Base-by-base conservation (phyloP, 148 eudicot genomes). In the Vaccinium vitisidaea region DNA sequence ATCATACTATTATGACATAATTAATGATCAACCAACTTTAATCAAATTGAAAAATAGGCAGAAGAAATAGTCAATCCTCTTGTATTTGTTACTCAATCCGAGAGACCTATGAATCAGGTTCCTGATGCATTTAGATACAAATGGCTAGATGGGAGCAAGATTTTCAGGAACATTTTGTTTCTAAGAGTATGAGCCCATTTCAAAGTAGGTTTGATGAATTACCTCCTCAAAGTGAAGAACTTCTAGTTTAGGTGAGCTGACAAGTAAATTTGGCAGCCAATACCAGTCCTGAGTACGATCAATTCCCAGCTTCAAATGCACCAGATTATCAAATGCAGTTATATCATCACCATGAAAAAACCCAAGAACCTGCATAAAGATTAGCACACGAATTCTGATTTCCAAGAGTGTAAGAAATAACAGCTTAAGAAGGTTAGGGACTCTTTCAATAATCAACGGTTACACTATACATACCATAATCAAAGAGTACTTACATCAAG, bases 161-260 rank as follows among this genome's bases (percentile, higher is more conserved):
- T 12, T 27, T 27, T 30, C 74, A 69, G 3, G 39, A 13, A 30
- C 43, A 65, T 65, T 58, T 65, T 65, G 71, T 65, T 65, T 32
- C 39, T 69, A 67, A 27, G 15, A 6, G 36, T 32, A 69, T 16
- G 30, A 69, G 39, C 39, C 43, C 43, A 13, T 69, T 69, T 69
- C 43, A 69, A 69, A 69, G 74, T 69, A 30, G 43, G 30, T 69
- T 65, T 6, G 18, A 27, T 30, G 39, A 11, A 2, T 23, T 78
- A 78, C 81, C 81, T 78, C 63, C 46, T 78, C 81, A 53, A 78
- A 78, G 81, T 23, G 39, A 54, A 78, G 81, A 55, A 53, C 81
- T 54, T 54, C 81, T 10, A 78, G 81, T 18, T 54, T 54, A 54
- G 81, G 81, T 50, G 81, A 78, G 46, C 63, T 78, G 43, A 25